phyloP scores from a whole-genome alignment of 108 stramenopile species.

The Skeletonema marinoi region DNA sequence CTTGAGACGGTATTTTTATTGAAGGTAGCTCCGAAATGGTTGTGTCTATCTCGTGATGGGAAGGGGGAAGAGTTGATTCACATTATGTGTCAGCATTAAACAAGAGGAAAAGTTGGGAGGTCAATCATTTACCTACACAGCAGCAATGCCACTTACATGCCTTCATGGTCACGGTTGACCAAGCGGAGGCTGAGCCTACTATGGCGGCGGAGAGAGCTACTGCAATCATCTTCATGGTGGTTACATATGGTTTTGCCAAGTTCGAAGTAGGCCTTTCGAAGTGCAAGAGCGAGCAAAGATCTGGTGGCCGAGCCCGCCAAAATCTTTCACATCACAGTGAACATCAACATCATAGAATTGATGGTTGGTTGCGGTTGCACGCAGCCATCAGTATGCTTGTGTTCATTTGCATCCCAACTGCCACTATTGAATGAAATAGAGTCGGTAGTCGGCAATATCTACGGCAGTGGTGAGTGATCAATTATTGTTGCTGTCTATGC shows the following conservation, averaged over 20 bases:
- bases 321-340: neutral
- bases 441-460: no score
- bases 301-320: neutral
- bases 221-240: neutral
- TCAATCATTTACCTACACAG: no score
- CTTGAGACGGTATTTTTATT: neutral
- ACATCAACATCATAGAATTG: no score
- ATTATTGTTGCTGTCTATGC: no score
- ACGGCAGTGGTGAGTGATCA: no score
- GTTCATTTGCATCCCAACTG: no score
- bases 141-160: neutral
- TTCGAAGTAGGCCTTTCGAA: no score
- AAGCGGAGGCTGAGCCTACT: neutral
- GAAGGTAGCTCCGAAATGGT: neutral
- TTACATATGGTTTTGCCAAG: no score
- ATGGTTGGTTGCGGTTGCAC: no score
- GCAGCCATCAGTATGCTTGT: no score
- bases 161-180: constrained; percentile 1
- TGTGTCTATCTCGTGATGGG: neutral
- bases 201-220: neutral
- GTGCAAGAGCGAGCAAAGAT: no score
- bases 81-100: neutral
- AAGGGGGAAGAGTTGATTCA: neutral
- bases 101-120: neutral
- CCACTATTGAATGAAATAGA: no score